Conservation (phyloP, 2,329 filamentous ascomycete genomes). For the Aspergillus candidus region DNA sequence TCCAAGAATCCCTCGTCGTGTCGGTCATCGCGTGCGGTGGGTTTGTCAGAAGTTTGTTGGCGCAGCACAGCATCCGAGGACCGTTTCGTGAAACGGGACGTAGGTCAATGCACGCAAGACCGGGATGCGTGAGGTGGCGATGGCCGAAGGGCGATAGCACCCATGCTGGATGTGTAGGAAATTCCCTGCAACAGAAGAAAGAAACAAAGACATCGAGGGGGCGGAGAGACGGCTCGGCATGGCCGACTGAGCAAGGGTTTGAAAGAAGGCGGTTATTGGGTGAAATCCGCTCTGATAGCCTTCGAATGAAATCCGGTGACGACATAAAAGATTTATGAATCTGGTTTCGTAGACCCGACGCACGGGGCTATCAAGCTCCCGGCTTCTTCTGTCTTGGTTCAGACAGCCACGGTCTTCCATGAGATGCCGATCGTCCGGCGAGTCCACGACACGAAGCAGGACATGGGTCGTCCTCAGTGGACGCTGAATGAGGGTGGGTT, state of each 20-base stretch:
- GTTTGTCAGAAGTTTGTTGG: constrained; percentile 18
- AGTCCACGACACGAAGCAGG: too few species aligned
- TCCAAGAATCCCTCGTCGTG: not conserved
- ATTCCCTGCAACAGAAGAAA: constrained; percentile 1
- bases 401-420: too few species aligned
- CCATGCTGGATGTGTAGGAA: not conserved
- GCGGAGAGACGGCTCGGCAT: not conserved
- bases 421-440: too few species aligned
- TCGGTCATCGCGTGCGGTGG: constrained; percentile 4
- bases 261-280: too few species aligned
- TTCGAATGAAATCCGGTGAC: too few species aligned
- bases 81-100: constrained; percentile 17
- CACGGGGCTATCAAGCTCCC: too few species aligned
- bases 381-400: too few species aligned
- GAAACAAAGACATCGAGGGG: not conserved
- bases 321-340: too few species aligned
- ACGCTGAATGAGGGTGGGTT: too few species aligned
- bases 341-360: too few species aligned
- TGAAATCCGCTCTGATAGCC: too few species aligned
- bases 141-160: not conserved
- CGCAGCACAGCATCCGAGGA: constrained; percentile 16
- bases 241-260: not conserved
- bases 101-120: constrained; percentile 13
- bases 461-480: too few species aligned
- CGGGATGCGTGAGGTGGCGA: constrained; percentile 5